Conservation (phyloP, 768 basidiomycete species). For the Daedaleopsis nitida region DNA sequence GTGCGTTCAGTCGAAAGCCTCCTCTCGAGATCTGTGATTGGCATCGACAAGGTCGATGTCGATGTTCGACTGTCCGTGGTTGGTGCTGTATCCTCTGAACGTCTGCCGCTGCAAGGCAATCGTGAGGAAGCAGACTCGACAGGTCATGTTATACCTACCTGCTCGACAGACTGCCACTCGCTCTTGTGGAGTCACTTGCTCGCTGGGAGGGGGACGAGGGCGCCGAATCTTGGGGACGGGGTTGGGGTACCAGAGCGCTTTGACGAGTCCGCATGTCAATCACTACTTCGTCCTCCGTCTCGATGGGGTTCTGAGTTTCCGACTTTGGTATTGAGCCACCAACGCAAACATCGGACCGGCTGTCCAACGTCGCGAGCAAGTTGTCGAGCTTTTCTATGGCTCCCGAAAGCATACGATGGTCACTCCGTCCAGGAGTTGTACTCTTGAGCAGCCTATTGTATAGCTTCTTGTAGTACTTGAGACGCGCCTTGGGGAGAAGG, state of each 20-base stretch:
- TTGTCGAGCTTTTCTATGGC: slow-evolving; percentile 81
- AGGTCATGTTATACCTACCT: slow-evolving; percentile 39
- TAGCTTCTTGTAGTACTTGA: slow-evolving; percentile 91
- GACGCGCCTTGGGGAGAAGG: slow-evolving; percentile 76
- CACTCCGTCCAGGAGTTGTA: slow-evolving; percentile 82
- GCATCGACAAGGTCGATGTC: slow-evolving; percentile 51
- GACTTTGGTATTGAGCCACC: slow-evolving; percentile 30
- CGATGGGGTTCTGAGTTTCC: slow-evolving; percentile 27
- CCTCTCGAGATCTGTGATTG: slow-evolving; percentile 79
- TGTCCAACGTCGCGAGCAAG: slow-evolving; percentile 69
- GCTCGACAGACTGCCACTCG: slow-evolving; percentile 49
- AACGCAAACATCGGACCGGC: slow-evolving; percentile 55
- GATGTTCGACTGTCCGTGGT: slow-evolving; percentile 57
- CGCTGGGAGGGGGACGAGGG: slow-evolving; percentile 25
- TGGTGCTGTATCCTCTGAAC: slow-evolving; percentile 59
- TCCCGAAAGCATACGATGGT: slow-evolving; percentile 77
- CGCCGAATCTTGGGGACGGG: slow-evolving; percentile 6
- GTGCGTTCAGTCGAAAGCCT: slow-evolving; percentile 76
- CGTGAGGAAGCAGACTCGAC: neutral
- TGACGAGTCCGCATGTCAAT: slow-evolving; percentile 52
- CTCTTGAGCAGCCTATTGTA: slow-evolving; percentile 85
- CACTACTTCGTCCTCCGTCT: slow-evolving; percentile 57
- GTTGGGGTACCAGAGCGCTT: slow-evolving; percentile 20
- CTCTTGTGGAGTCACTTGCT: slow-evolving; percentile 27
- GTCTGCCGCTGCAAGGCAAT: slow-evolving; percentile 46